Evolutionary conservation across 306 rosid genomes (phyloP).

Genomic region (Medicago arabica): DNA sequence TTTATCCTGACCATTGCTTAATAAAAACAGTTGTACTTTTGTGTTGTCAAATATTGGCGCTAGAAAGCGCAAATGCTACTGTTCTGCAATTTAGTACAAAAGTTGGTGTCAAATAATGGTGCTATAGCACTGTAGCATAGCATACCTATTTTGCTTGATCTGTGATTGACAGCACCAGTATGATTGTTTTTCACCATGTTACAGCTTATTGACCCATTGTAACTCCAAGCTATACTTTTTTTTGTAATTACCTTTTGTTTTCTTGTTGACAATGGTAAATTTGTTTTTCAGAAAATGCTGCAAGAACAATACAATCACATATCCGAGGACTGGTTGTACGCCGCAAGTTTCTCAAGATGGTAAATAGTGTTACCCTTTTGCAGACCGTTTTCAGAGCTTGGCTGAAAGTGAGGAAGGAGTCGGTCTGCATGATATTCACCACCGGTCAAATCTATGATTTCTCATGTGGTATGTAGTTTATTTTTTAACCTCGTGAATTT

Average conservation of each 20-base stretch:
- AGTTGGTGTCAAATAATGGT: background rate
- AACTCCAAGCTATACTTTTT: conserved; percentile 10
- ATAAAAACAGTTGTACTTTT: background rate
- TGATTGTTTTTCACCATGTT: conserved; percentile 18
- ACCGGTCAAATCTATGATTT: conserved; percentile 36
- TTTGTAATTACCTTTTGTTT: conserved; percentile 10
- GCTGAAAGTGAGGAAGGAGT: conserved; percentile 57
- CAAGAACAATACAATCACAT: conserved; percentile 64
- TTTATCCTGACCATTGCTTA: conserved; percentile 10
- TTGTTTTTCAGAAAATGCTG: conserved; percentile 66
- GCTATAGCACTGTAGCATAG: background rate
- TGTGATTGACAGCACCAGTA: background rate
- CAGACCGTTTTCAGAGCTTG: conserved; percentile 74
- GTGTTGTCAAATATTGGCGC: background rate
- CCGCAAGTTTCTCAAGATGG: conserved; percentile 54
- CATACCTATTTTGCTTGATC: background rate
- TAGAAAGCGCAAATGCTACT: background rate
- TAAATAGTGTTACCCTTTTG: conserved; percentile 54
- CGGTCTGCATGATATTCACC: conserved; percentile 38
- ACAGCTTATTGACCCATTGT: conserved; percentile 24
- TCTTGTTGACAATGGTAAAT: conserved; percentile 28
- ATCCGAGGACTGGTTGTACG: conserved; percentile 55
- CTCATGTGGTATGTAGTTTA: conserved; percentile 52
- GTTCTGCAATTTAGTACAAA: background rate
- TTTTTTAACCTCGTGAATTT: conserved; percentile 26